Percentiles rank a stretch among this genome's conserved stretches.
Conservation (phyloP, 2,329 filamentous ascomycete genomes). For the Dissoconium aciculare region DNA sequence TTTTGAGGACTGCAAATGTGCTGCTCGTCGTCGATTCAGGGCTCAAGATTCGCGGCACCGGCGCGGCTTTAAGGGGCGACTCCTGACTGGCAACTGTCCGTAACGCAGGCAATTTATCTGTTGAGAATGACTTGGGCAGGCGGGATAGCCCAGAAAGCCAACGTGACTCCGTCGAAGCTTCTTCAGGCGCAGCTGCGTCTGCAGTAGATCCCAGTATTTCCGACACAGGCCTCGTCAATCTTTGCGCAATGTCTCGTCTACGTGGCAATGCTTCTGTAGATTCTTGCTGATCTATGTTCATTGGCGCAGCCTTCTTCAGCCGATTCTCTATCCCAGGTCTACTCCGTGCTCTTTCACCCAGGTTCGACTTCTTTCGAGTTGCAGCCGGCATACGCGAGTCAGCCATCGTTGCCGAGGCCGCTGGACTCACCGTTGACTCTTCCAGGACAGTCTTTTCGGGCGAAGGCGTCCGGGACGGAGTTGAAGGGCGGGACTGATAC, state of each 20-base stretch:
- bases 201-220: background rate
- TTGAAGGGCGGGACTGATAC: slow-evolving; percentile 15
- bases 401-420: background rate
- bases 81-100: slow-evolving; percentile 22
- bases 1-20: slow-evolving; percentile 27
- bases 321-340: slow-evolving; percentile 8
- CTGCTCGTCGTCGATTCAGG: slow-evolving; percentile 19
- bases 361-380: slow-evolving; percentile 11
- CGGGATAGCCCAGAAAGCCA: slow-evolving; percentile 25
- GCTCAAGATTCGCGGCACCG: slow-evolving; percentile 29
- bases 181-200: background rate
- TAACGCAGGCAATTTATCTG: slow-evolving; percentile 29
- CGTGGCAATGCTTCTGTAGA: slow-evolving; percentile 6
- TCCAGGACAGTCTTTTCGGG: slow-evolving; percentile 15
- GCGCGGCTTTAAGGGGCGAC: slow-evolving; percentile 25
- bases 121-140: slow-evolving; percentile 36
- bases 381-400: no score
- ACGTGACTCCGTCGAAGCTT: background rate
- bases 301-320: slow-evolving; percentile 6
- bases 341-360: slow-evolving; percentile 5
- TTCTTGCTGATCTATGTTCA: slow-evolving; percentile 9
- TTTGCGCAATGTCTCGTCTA: slow-evolving; percentile 13
- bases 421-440: slow-evolving; percentile 5
- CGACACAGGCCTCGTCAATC: slow-evolving; percentile 1
- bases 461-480: slow-evolving; percentile 21